These are phyloP conservation scores for Eragrostis curvula DNA, from an alignment of 176 grass and related monocot genomes.

Conservation along the genomic window DNA sequence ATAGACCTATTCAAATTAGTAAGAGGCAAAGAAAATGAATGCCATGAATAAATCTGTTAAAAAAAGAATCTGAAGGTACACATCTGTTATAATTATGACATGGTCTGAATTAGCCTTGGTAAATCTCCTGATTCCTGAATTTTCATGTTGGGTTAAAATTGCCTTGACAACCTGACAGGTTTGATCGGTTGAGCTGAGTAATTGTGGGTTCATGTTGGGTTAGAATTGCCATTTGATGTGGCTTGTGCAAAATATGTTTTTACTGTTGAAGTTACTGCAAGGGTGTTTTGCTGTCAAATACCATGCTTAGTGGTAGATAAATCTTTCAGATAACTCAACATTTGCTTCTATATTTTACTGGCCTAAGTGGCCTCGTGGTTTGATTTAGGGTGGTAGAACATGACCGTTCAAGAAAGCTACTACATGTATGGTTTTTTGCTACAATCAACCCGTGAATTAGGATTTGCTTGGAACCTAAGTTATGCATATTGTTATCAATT, in stretches of 20 bases:
- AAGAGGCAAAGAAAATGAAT: not conserved
- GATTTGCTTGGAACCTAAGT: constrained; percentile 8
- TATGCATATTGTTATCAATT: not conserved
- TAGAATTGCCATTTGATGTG: constrained; percentile 6
- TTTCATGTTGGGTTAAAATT: too few species aligned
- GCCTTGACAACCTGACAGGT: not conserved
- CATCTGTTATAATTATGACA: not conserved
- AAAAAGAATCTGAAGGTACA: not conserved
- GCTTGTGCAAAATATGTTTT: constrained; percentile 12
- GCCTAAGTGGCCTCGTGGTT: not conserved
- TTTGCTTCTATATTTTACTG: constrained; percentile 14
- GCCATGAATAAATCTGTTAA: constrained; percentile 14
- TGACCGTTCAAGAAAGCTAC: not conserved
- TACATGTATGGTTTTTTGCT: not conserved
- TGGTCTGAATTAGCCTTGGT: not conserved
- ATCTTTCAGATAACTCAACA: not conserved
- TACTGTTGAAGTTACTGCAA: constrained; percentile 18
- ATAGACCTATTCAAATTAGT: constrained; percentile 19
- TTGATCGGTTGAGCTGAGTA: not conserved
- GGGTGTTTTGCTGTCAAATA: not conserved
- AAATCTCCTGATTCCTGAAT: not conserved
- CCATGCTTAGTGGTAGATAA: not conserved
- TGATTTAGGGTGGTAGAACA: not conserved
- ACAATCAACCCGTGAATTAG: not conserved
- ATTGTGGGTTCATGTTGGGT: not conserved